Conservation (phyloP, 1,139 yeast genomes). For the Suhomyces bokatorum region DNA sequence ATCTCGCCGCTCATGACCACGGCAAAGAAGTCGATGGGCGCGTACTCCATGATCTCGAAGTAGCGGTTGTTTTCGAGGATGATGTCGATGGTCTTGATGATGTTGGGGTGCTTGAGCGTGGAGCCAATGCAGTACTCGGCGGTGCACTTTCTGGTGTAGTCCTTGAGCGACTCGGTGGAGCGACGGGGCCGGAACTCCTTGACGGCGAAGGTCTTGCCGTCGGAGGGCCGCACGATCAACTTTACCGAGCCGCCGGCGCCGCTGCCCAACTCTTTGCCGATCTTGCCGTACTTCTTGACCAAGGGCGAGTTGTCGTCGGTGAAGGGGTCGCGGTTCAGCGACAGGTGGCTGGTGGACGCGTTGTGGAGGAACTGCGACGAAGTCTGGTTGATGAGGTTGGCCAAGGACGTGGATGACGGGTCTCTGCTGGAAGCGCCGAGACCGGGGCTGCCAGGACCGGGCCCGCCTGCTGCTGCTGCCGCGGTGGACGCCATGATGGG, state of each 20-base stretch:
- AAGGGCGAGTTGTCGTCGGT: constrained; percentile 62
- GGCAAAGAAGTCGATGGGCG: constrained; percentile 94
- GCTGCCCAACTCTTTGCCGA: constrained; percentile 88
- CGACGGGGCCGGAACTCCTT: constrained; percentile 91
- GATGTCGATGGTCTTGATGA: constrained; percentile 90
- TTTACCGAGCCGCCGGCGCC: constrained; percentile 99
- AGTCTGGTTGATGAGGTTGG: constrained; percentile 47
- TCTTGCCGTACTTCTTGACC: constrained; percentile 81
- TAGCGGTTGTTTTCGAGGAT: constrained; percentile 83
- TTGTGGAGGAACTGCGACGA: constrained; percentile 44
- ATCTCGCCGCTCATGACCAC: constrained; percentile 96
- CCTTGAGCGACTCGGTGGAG: constrained; percentile 80
- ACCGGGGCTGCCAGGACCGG: constrained; percentile 2
- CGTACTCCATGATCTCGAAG: constrained; percentile 96
- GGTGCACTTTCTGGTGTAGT: constrained; percentile 92
- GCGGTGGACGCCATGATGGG: constrained; percentile 23
- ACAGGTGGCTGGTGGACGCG: constrained; percentile 31
- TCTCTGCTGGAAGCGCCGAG: constrained; percentile 22
- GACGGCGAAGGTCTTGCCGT: constrained; percentile 87
- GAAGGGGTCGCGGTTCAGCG: constrained; percentile 41
- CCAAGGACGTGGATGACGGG: constrained; percentile 43
- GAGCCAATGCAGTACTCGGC: constrained; percentile 98
- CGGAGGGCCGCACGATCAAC: constrained; percentile 76
- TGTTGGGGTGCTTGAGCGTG: constrained; percentile 89
- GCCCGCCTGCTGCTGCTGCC: not conserved